Base-by-base conservation (phyloP, 2,329 filamentous ascomycete genomes). In the Colletotrichum tanaceti region DNA sequence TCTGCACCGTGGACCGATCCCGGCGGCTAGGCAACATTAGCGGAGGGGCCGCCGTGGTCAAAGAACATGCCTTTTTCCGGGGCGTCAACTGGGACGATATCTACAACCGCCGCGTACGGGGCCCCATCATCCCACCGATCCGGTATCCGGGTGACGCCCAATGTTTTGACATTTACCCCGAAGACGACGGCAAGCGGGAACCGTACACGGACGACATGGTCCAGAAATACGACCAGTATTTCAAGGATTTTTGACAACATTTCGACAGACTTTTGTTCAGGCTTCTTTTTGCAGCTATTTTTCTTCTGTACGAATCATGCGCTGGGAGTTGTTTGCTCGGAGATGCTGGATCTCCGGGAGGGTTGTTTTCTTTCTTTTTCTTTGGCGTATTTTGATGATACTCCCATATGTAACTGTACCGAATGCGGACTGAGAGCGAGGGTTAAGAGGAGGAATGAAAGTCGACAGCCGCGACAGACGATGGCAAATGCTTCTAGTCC, bases 91-190 rank as follows among this genome's bases (percentile, higher is more conserved):
- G 93, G 93, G 87, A 93, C 61, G 90, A 89, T 55, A 79, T 94
- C 28, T 87, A 90, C 73, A 82, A 88, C 68, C 87, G 90, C 61
- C 86, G 87, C 71, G 82, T 87, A 58, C 82, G 85, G 57, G 92
- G 91, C 0, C 92, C 92, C 5, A 94, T 94, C 72, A 84, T 93
- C 59, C 92, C 92, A n/a, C 90, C 91, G 63, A 82, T 95, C 38
- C 84, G 90, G 28, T 91, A 88, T 58, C 86, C 89, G 0, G 91
- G 91, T 39, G 93, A 95, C 75, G 90, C 92, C 20, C 86, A 92
- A 75, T 95, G 93, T 77, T 96, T 95, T 75, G 93, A 95, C 74
- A 85, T 90, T 49, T 96, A 95, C 74, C 91, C 92, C n/a, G 91
- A 93, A 68, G 91, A 94, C 75, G 89, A 91, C 67, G 87, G 84